A percentile compares a stretch with the other conserved stretches of the same genome.
Conservation (phyloP, 148 eudicot species). For the Cornus florida region DNA sequence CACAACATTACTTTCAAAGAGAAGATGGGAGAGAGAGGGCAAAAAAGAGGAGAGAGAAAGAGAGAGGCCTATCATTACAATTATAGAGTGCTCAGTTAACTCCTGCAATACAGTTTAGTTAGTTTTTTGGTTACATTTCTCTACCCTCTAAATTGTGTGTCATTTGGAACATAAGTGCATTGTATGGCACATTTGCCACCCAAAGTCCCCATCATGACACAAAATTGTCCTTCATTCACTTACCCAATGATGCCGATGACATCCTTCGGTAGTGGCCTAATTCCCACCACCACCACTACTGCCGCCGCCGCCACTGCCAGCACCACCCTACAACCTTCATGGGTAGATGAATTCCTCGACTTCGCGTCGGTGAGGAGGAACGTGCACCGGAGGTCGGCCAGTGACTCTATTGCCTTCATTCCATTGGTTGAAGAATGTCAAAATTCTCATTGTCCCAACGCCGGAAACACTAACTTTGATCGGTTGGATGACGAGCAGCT, state of each 20-base stretch:
- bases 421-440: constrained; percentile 46
- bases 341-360: constrained; percentile 95
- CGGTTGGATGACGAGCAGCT: constrained; percentile 79
- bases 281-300: constrained; percentile 14
- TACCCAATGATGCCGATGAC: constrained; percentile 47
- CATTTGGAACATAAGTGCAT: neutral
- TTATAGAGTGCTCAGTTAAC: neutral
- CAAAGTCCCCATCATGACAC: constrained; percentile 44
- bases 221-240: constrained; percentile 58
- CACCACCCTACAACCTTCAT: constrained; percentile 23
- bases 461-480: constrained; percentile 41
- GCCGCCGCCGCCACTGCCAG: constrained; percentile 16
- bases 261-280: neutral
- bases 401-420: constrained; percentile 78
- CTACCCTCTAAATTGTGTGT: neutral
- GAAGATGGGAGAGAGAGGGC: neutral
- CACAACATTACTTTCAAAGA: neutral
- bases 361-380: constrained; percentile 63
- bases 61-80: neutral
- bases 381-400: constrained; percentile 65
- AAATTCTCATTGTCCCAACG: constrained; percentile 7
- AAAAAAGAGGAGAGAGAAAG: too few relatives aligned
- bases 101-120: neutral
- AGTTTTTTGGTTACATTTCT: too few relatives aligned
- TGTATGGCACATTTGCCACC: constrained; percentile 80